A percentile compares a stretch with the other conserved stretches of the same genome.
phyloP scores from a whole-genome alignment of 495 filamentous ascomycete species.

The Xylaria acuta region DNA sequence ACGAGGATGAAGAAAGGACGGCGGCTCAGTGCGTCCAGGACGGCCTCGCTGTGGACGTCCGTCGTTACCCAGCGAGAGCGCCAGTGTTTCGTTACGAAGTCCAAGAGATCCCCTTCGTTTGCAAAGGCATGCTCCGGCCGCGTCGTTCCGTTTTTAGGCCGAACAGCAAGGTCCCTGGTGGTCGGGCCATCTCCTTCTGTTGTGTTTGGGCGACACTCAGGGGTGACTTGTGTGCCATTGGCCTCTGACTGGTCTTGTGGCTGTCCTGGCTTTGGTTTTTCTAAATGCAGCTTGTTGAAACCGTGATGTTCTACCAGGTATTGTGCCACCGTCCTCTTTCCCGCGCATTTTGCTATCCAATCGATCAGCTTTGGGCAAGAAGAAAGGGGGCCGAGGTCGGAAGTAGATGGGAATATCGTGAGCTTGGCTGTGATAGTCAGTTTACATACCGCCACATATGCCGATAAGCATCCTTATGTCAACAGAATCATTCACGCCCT shows the following conservation, averaged over 20 bases:
- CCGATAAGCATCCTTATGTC: slow-evolving; percentile 80
- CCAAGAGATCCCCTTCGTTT: slow-evolving; percentile 67
- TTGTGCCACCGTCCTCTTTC: slow-evolving; percentile 83
- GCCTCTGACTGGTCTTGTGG: not conserved
- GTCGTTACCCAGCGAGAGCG: slow-evolving; percentile 81
- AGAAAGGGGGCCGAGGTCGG: slow-evolving; percentile 27
- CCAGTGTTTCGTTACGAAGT: slow-evolving; percentile 88
- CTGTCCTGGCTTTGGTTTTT: not conserved
- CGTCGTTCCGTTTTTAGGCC: slow-evolving; percentile 31
- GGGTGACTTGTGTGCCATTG: not conserved
- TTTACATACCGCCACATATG: slow-evolving; percentile 78
- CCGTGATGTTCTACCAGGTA: slow-evolving; percentile 80
- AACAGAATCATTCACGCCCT: not conserved
- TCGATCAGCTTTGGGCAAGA: slow-evolving; percentile 30
- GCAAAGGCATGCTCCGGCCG: slow-evolving; percentile 55
- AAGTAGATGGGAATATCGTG: slow-evolving; percentile 4
- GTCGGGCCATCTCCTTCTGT: not conserved
- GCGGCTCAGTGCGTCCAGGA: slow-evolving; percentile 73
- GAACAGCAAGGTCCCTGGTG: slow-evolving; percentile 23
- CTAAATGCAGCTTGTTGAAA: slow-evolving; percentile 67
- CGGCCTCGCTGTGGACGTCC: slow-evolving; percentile 70
- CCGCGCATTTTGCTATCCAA: slow-evolving; percentile 79
- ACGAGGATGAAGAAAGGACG: slow-evolving; percentile 93
- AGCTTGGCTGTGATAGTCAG: slow-evolving; percentile 11
- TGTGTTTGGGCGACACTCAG: slow-evolving; percentile 42